These are phyloP conservation scores for Kwoniella sp. DNA, from an alignment of 768 basidiomycete genomes.

Conservation along the genomic window DNA sequence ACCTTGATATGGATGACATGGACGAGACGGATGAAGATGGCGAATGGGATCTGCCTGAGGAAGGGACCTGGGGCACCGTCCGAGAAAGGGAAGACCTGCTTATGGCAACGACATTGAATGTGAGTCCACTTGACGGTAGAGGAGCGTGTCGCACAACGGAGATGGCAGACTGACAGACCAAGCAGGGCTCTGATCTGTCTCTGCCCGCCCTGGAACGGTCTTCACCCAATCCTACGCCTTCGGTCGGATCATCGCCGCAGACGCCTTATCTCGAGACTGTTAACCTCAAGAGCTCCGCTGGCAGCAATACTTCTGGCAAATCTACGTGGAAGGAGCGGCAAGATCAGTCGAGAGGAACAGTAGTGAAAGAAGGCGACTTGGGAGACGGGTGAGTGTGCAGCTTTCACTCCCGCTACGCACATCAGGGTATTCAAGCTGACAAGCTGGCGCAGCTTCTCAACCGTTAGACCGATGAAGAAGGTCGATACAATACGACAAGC, in stretches of 20 bases:
- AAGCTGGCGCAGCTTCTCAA: constrained; percentile 62
- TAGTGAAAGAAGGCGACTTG: constrained; percentile 78
- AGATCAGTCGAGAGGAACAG: constrained; percentile 69
- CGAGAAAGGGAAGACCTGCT: constrained; percentile 43
- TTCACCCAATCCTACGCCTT: constrained; percentile 46
- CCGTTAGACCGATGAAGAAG: constrained; percentile 90
- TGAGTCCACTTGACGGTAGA: constrained; percentile 6
- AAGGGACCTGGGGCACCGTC: constrained; percentile 23
- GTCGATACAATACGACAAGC: constrained; percentile 79
- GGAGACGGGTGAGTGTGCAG: constrained; percentile 65
- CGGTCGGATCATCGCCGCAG: constrained; percentile 55
- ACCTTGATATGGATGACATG: constrained; percentile 41
- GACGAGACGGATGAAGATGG: constrained; percentile 39
- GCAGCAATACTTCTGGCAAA: constrained; percentile 58
- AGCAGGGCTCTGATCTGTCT: constrained; percentile 59
- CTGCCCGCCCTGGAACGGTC: constrained; percentile 58
- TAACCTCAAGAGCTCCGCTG: constrained; percentile 27
- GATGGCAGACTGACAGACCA: too few species aligned
- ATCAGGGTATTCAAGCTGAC: not conserved
- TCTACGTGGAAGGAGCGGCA: constrained; percentile 79
- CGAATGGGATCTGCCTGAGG: constrained; percentile 58
- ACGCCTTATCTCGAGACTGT: constrained; percentile 73
- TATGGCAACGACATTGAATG: constrained; percentile 19
- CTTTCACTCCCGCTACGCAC: not conserved
- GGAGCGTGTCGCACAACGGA: too few species aligned